These are phyloP conservation scores for Podaxis sp. DNA, from an alignment of 768 basidiomycete species.

Conservation along the genomic window DNA sequence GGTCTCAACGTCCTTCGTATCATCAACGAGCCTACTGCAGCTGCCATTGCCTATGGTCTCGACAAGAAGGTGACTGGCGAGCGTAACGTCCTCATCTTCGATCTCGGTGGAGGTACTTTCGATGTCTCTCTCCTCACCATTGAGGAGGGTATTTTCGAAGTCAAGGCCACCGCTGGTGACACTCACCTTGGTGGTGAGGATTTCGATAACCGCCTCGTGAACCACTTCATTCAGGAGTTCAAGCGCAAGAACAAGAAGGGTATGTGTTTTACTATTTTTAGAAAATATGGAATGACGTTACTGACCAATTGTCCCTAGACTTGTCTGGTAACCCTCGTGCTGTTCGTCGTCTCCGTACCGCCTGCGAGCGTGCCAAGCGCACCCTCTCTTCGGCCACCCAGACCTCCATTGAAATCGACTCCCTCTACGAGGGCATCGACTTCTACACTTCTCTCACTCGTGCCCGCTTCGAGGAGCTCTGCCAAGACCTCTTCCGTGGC, in stretches of 20 bases:
- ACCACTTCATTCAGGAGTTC: slow-evolving; percentile 96
- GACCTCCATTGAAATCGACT: slow-evolving; percentile 97
- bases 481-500: slow-evolving; percentile 92
- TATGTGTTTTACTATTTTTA: slow-evolving; percentile 28
- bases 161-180: slow-evolving; percentile 97
- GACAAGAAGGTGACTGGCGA: slow-evolving; percentile 92
- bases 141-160: slow-evolving; percentile 97
- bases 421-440: slow-evolving; percentile 95
- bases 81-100: slow-evolving; percentile 96
- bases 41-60: slow-evolving; percentile 97
- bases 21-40: slow-evolving; percentile 98
- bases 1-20: slow-evolving; percentile 97
- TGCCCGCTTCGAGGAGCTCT: slow-evolving; percentile 96
- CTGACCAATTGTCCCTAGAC: slow-evolving; percentile 43
- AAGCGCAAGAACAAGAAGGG: slow-evolving; percentile 98
- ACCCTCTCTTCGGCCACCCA: slow-evolving; percentile 96
- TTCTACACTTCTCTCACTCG: slow-evolving; percentile 98
- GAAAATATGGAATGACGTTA: background rate
- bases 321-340: slow-evolving; percentile 91
- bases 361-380: slow-evolving; percentile 98
- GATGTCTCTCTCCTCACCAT: slow-evolving; percentile 97
- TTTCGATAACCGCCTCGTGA: slow-evolving; percentile 97
- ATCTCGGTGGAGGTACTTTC: slow-evolving; percentile 98
- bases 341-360: slow-evolving; percentile 94
- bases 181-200: slow-evolving; percentile 98